Evolutionary conservation across 164 flowering plant species (phyloP).

Genomic region (Nelumbo lutea): DNA sequence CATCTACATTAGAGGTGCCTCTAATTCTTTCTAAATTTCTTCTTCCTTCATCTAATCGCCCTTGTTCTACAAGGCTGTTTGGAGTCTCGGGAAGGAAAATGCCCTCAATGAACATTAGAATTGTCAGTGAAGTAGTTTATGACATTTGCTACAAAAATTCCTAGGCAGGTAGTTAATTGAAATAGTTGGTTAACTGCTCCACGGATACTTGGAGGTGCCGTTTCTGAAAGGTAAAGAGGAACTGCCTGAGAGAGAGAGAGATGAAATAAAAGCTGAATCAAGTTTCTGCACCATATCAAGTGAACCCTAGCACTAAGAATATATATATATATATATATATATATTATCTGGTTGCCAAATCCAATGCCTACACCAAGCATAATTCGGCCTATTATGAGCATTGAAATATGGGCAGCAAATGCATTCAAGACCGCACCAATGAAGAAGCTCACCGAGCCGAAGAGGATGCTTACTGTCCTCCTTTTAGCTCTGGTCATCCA

Average conservation of each 20-base stretch:
- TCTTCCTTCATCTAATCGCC: conserved; percentile 57
- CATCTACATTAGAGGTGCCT: conserved; percentile 71
- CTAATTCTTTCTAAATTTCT: conserved; percentile 55
- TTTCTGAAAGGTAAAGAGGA: conserved; percentile 89
- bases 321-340: no score
- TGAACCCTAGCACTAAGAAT: no score
- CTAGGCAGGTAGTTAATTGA: conserved; percentile 71
- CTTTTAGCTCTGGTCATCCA: conserved; percentile 60
- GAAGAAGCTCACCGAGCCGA: conserved; percentile 75
- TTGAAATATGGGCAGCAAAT: conserved; percentile 50
- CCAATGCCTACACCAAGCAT: conserved; percentile 86
- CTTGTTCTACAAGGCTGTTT: conserved; percentile 84
- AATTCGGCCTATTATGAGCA: conserved; percentile 76
- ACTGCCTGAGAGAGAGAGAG: conserved; percentile 47
- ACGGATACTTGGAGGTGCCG: conserved; percentile 80
- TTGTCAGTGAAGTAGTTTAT: conserved; percentile 58
- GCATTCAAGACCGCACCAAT: conserved; percentile 69
- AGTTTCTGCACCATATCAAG: no score
- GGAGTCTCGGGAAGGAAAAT: conserved; percentile 89
- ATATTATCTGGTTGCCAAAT: conserved; percentile 72
- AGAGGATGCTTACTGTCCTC: conserved; percentile 61
- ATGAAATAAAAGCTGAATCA: background rate
- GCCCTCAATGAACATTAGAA: conserved; percentile 72
- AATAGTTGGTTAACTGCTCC: conserved; percentile 83
- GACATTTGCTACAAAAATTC: conserved; percentile 65